phyloP scores from a whole-genome alignment of 331 rosid genomes.

The Cucumis variabilis region DNA sequence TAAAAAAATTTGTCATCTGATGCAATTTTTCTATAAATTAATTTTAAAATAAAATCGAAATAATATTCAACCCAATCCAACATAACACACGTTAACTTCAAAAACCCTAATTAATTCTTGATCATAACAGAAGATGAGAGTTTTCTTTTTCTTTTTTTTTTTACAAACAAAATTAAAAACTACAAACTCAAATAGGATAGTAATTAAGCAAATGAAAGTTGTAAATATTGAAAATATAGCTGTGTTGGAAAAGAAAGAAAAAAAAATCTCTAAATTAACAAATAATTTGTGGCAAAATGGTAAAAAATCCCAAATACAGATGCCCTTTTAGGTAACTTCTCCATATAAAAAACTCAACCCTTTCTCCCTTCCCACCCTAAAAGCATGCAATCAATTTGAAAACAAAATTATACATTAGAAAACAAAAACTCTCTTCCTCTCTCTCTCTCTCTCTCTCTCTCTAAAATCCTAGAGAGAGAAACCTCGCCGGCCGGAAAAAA shows the following conservation, averaged over 20 bases:
- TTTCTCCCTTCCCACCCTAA: background rate
- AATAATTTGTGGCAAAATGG: background rate
- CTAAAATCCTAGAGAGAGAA: constrained; percentile 3
- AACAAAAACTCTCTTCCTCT: no score
- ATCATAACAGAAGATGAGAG: no score
- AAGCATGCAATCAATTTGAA: background rate
- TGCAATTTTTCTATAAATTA: no score
- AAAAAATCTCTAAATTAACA: no score
- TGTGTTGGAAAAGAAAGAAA: background rate
- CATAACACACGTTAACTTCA: no score
- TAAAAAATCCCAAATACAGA: background rate
- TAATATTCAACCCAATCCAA: no score
- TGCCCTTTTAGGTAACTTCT: background rate
- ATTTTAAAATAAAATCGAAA: no score
- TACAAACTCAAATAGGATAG: background rate
- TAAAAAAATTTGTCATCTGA: no score
- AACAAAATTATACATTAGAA: no score
- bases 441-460: background rate
- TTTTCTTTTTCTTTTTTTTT: no score
- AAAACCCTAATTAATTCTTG: no score
- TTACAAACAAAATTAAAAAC: no score
- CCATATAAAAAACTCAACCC: background rate
- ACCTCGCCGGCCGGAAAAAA: background rate
- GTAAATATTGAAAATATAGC: background rate
- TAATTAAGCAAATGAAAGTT: background rate